A percentile compares a stretch with the other conserved stretches of the same genome.
These are phyloP conservation scores for Beauveria brongniartii DNA, from an alignment of 2,329 filamentous ascomycete species.

Conservation along the genomic window DNA sequence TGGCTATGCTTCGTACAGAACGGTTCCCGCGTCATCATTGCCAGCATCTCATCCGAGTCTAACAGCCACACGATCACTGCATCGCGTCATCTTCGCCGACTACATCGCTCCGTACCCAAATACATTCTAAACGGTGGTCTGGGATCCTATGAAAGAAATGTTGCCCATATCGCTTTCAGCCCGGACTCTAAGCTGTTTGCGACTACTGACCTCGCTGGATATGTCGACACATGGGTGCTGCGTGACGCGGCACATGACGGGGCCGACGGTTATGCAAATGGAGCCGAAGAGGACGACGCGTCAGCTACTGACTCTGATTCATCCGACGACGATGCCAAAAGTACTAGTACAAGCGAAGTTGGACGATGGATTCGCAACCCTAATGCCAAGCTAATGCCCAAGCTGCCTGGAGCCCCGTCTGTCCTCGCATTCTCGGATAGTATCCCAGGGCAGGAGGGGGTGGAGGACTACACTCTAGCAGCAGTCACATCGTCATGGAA, in stretches of 20 bases:
- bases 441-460: slow-evolving; percentile 25
- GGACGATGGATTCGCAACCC: slow-evolving; percentile 72
- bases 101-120: slow-evolving; percentile 46
- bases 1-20: slow-evolving; percentile 62
- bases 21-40: slow-evolving; percentile 49
- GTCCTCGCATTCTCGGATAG: slow-evolving; percentile 60
- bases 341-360: slow-evolving; percentile 31
- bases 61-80: slow-evolving; percentile 22
- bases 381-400: slow-evolving; percentile 59
- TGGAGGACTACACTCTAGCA: slow-evolving; percentile 41
- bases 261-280: slow-evolving; percentile 25
- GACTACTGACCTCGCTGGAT: slow-evolving; percentile 73
- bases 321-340: slow-evolving; percentile 37
- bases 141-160: slow-evolving; percentile 67
- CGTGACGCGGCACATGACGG: slow-evolving; percentile 30
- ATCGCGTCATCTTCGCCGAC: slow-evolving; percentile 41
- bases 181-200: slow-evolving; percentile 72
- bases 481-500: slow-evolving; percentile 50
- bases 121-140: slow-evolving; percentile 55
- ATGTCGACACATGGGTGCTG: slow-evolving; percentile 79
- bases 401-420: slow-evolving; percentile 55
- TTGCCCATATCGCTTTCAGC: slow-evolving; percentile 71
- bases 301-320: slow-evolving; percentile 31
- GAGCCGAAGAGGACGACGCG: slow-evolving; percentile 25
- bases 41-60: slow-evolving; percentile 18